A percentile compares a stretch with the other conserved stretches of the same genome.
Evolutionary conservation across 805 yeast genomes (phyloP).

Genomic region (Pichia pseudocactophila): DNA sequence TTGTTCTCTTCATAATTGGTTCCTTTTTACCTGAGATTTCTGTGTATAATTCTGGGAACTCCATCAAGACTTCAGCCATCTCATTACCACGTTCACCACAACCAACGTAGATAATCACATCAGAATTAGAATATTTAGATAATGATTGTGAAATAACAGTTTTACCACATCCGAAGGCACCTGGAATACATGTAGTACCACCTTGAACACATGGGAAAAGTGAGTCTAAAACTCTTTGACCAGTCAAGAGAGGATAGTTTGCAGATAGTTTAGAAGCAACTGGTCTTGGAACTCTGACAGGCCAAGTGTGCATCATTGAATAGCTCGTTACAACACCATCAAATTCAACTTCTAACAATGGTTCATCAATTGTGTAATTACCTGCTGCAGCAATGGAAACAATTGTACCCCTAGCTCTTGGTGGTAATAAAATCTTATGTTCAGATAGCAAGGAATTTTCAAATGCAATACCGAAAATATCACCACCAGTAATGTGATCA

Average conservation of each 20-base stretch:
- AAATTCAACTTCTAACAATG: conserved; percentile 87
- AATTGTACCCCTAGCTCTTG: conserved; percentile 97
- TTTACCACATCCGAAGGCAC: conserved; percentile 99
- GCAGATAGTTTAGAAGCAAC: conserved; percentile 92
- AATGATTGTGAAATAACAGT: conserved; percentile 39
- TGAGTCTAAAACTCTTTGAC: conserved; percentile 97
- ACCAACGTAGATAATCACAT: conserved; percentile 91
- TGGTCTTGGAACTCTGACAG: conserved; percentile 99
- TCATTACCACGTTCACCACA: conserved; percentile 96
- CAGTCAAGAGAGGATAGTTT: conserved; percentile 90
- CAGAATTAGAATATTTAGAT: conserved; percentile 96
- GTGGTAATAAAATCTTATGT: conserved; percentile 93
- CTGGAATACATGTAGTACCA: conserved; percentile 99
- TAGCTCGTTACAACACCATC: conserved; percentile 75
- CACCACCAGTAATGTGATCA: conserved; percentile 98
- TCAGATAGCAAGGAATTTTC: conserved; percentile 90
- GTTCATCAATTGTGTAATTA: conserved; percentile 82
- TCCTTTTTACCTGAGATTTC: conserved; percentile 89
- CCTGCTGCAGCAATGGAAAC: conserved; percentile 85
- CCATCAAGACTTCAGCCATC: conserved; percentile 99
- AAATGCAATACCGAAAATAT: conserved; percentile 84
- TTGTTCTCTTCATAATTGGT: conserved; percentile 99
- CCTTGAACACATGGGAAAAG: conserved; percentile 99
- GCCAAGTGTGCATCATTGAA: conserved; percentile 98
- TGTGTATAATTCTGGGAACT: conserved; percentile 94